These are phyloP conservation scores for Eimeria acervulina DNA, from an alignment of 169 alveolate genomes.

Conservation along the genomic window DNA sequence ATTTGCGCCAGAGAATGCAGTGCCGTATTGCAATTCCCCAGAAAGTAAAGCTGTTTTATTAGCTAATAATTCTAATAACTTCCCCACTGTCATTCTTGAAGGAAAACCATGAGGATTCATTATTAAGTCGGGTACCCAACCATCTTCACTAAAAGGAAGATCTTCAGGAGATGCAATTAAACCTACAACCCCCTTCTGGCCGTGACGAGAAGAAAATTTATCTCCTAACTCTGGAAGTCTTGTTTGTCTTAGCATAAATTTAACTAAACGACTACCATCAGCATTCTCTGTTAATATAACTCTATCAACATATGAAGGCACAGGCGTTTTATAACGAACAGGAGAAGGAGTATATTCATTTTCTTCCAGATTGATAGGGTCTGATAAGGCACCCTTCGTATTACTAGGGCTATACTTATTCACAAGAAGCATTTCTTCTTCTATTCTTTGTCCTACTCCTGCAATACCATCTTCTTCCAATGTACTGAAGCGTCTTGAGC, in stretches of 20 bases:
- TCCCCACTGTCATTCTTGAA: slow-evolving; percentile 99
- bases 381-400: slow-evolving; percentile 84
- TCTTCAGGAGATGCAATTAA: slow-evolving; percentile 96
- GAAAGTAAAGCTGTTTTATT: slow-evolving; percentile 97
- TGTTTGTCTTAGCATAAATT: slow-evolving; percentile 94
- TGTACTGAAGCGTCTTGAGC: slow-evolving; percentile 82
- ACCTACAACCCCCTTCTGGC: slow-evolving; percentile 99
- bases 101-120: slow-evolving; percentile 99
- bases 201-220: slow-evolving; percentile 96
- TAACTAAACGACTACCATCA: slow-evolving; percentile 95
- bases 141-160: slow-evolving; percentile 99
- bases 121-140: slow-evolving; percentile 99
- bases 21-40: slow-evolving; percentile 98
- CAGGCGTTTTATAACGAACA: slow-evolving; percentile 91
- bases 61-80: slow-evolving; percentile 98
- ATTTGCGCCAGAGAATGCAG: slow-evolving; percentile 98
- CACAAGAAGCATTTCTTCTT: slow-evolving; percentile 94
- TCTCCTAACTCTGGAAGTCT: slow-evolving; percentile 96
- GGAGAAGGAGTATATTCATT: slow-evolving; percentile 88
- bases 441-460: slow-evolving; percentile 94
- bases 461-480: slow-evolving; percentile 97
- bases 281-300: slow-evolving; percentile 96
- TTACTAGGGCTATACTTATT: slow-evolving; percentile 85
- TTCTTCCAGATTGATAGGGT: slow-evolving; percentile 58
- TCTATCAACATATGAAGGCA: slow-evolving; percentile 97